phyloP scores from a whole-genome alignment of 495 filamentous ascomycete genomes.

The Endocarpon pusillum region DNA sequence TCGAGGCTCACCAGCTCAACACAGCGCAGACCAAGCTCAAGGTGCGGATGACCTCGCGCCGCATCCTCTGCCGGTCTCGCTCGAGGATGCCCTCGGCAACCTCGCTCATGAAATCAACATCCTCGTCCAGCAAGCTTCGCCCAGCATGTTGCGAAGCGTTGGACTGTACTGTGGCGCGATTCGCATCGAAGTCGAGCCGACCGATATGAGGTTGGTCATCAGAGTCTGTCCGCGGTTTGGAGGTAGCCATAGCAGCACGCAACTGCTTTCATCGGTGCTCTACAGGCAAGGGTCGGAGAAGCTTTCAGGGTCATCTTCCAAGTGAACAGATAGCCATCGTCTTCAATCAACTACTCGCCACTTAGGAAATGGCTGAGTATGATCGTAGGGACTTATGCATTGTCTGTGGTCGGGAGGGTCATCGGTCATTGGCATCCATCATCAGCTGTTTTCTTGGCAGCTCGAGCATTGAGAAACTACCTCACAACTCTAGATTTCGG shows the following conservation, averaged over 20 bases:
- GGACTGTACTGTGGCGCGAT: constrained; percentile 26
- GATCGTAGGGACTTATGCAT: too few species aligned
- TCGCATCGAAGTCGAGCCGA: constrained; percentile 44
- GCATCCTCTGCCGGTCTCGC: constrained; percentile 35
- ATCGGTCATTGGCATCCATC: too few species aligned
- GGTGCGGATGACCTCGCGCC: constrained; percentile 32
- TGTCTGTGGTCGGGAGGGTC: too few species aligned
- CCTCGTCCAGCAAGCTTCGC: constrained; percentile 18
- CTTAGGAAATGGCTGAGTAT: too few species aligned
- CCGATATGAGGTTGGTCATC: constrained; percentile 23
- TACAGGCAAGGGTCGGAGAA: too few species aligned
- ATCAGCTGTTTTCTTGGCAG: too few species aligned
- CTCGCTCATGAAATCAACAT: constrained; percentile 41
- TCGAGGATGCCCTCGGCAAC: constrained; percentile 44
- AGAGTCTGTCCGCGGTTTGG: constrained; percentile 15
- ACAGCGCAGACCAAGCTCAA: constrained; percentile 43
- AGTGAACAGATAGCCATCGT: too few species aligned
- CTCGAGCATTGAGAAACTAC: too few species aligned
- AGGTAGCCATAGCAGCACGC: constrained; percentile 15
- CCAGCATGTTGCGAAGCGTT: constrained; percentile 16
- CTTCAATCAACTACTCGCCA: too few species aligned
- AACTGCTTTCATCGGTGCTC: constrained; percentile 15
- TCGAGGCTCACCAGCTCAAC: constrained; percentile 31
- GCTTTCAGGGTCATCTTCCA: too few species aligned
- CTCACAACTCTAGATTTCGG: too few species aligned